These are phyloP conservation scores for Atkinsonella texensis DNA, from an alignment of 2,329 filamentous ascomycete genomes.

Conservation along the genomic window DNA sequence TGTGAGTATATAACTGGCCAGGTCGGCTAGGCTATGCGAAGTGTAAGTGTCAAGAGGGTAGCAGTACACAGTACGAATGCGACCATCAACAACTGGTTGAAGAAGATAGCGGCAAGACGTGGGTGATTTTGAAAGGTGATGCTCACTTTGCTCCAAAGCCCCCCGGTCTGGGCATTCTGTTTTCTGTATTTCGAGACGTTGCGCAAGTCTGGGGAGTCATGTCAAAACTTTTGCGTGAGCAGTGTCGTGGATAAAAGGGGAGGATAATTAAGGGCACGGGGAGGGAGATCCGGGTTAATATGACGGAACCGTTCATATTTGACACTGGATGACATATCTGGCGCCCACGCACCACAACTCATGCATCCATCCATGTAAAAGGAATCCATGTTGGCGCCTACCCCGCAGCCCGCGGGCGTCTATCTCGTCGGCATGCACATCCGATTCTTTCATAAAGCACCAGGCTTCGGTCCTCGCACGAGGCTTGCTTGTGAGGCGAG, in stretches of 20 bases:
- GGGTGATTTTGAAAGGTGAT: neutral
- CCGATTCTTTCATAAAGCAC: constrained; percentile 5
- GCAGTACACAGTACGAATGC: neutral
- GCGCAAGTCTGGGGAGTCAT: neutral
- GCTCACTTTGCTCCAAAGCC: constrained; percentile 9
- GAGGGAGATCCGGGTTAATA: neutral
- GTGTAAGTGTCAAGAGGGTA: neutral
- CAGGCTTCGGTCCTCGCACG: constrained; percentile 1
- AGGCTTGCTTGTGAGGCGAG: neutral
- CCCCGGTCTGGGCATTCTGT: constrained; percentile 8
- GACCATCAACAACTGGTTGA: neutral
- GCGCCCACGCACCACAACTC: neutral
- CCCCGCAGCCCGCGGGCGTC: constrained; percentile 6
- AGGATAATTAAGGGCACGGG: neutral
- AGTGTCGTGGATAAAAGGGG: neutral
- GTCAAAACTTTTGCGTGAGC: neutral
- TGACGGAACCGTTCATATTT: neutral
- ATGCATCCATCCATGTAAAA: constrained; percentile 1
- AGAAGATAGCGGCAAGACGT: neutral
- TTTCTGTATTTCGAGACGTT: neutral
- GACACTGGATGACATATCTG: constrained; percentile 1
- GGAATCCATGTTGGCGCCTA: neutral
- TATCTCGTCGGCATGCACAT: neutral
- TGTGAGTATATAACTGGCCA: constrained; percentile 15
- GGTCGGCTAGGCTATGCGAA: constrained; percentile 15